Percentiles rank a stretch among this genome's conserved stretches.
These are phyloP conservation scores for Limonium bicolor DNA, from an alignment of 148 eudicot species.

Conservation along the genomic window DNA sequence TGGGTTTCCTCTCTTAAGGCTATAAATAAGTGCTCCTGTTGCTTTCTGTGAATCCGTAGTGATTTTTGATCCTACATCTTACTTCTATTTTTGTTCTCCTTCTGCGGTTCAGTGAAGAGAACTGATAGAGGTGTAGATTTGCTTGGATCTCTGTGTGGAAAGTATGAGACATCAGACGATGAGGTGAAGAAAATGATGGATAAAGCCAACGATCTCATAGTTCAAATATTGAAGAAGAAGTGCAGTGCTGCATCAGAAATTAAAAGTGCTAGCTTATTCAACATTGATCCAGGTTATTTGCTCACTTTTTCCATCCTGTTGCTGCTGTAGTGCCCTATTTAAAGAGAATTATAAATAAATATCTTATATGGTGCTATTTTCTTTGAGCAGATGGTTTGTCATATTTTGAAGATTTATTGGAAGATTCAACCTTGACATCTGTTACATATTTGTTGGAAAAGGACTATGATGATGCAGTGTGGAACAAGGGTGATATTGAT, in stretches of 20 bases:
- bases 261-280: conserved; percentile 32
- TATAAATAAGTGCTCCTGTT: no score
- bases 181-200: conserved; percentile 64
- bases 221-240: conserved; percentile 43
- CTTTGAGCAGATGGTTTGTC: conserved; percentile 45
- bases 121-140: conserved; percentile 54
- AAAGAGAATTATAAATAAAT: no score
- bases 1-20: no score
- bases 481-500: conserved; percentile 62
- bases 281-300: conserved; percentile 55
- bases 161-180: conserved; percentile 72
- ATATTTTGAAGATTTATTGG: conserved; percentile 64
- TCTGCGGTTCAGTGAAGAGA: conserved; percentile 43
- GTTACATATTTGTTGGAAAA: conserved; percentile 46
- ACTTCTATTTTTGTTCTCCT: no score
- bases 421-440: conserved; percentile 42
- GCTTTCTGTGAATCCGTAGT: no score
- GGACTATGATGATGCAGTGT: conserved; percentile 63
- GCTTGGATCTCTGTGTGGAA: conserved; percentile 69
- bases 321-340: not conserved
- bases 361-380: not conserved
- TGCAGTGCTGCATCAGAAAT: conserved; percentile 46
- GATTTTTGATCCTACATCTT: no score
- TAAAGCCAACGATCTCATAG: conserved; percentile 55
- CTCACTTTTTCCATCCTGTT: not conserved